Evolutionary conservation across 2,329 filamentous ascomycete species (phyloP).

Genomic region (Clathrospora elynae): DNA sequence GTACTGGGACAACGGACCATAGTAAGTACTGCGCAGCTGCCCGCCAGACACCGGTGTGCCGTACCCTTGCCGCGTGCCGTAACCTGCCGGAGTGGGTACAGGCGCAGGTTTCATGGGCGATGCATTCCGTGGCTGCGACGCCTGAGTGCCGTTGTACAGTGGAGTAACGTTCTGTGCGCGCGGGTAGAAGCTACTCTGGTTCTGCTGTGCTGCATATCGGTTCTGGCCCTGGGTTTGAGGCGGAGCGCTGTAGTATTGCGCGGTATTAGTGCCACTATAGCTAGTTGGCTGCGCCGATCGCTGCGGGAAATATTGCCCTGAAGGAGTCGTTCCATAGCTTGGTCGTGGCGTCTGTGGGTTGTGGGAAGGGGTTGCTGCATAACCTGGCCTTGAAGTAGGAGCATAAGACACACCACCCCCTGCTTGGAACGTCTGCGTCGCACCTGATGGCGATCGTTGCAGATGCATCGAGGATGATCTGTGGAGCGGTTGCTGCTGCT

Average conservation of each 20-base stretch:
- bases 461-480: conserved; percentile 47
- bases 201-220: conserved; percentile 39
- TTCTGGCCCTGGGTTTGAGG: conserved; percentile 41
- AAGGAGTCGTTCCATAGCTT: conserved; percentile 28
- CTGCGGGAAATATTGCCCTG: conserved; percentile 40
- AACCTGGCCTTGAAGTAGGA: conserved; percentile 34
- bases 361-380: conserved; percentile 36
- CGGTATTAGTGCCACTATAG: conserved; percentile 35
- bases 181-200: conserved; percentile 42
- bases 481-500: conserved; percentile 42
- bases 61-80: conserved; percentile 37
- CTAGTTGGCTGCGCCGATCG: conserved; percentile 35
- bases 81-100: conserved; percentile 29
- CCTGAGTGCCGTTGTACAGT: conserved; percentile 38
- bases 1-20: conserved; percentile 42
- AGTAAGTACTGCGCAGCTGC: conserved; percentile 43
- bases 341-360: conserved; percentile 42
- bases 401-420: conserved; percentile 36
- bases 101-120: conserved; percentile 47
- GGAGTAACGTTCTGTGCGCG: conserved; percentile 42
- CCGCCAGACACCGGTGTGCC: conserved; percentile 34
- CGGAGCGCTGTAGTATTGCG: conserved; percentile 43
- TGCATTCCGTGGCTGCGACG: conserved; percentile 39
- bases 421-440: conserved; percentile 37
- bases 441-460: conserved; percentile 41